Percentiles rank a stretch among this genome's conserved stretches.
Conservation (phyloP, 257 asterid species). For the Striga asiatica region DNA sequence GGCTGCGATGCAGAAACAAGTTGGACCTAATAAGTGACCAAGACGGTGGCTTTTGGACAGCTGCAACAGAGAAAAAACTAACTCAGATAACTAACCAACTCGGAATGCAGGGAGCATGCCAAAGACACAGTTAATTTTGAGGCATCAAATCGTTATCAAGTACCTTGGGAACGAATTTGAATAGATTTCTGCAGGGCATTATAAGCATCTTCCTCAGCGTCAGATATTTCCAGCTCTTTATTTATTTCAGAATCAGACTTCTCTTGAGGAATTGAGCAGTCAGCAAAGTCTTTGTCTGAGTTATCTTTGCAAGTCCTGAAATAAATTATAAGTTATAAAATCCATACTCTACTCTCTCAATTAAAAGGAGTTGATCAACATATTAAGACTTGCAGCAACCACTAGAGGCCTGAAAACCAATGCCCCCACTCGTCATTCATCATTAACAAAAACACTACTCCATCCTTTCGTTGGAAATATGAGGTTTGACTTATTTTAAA, state of each 20-base stretch:
- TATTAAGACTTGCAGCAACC: background rate
- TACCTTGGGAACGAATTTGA: slow-evolving; percentile 38
- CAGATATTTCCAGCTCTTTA: slow-evolving; percentile 75
- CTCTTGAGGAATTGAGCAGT: slow-evolving; percentile 88
- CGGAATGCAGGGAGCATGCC: slow-evolving; percentile 8
- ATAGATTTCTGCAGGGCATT: slow-evolving; percentile 28
- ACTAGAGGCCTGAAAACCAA: slow-evolving; percentile 5
- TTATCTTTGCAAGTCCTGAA: slow-evolving; percentile 84
- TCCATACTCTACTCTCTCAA: slow-evolving; percentile 6
- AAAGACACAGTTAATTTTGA: slow-evolving; percentile 1
- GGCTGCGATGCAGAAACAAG: slow-evolving; percentile 62
- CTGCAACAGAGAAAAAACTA: slow-evolving; percentile 31
- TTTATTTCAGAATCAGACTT: slow-evolving; percentile 78
- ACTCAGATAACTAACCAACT: slow-evolving; percentile 12
- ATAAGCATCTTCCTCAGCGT: slow-evolving; percentile 59
- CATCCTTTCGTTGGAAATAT: no score
- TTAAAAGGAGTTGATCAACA: slow-evolving; percentile 7
- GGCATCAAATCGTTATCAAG: slow-evolving; percentile 14
- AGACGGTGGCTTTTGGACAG: slow-evolving; percentile 38
- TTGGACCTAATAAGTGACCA: slow-evolving; percentile 74
- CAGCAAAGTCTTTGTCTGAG: slow-evolving; percentile 50
- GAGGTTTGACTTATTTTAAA: no score
- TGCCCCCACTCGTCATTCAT: slow-evolving; percentile 11
- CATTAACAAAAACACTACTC: slow-evolving; percentile 1
- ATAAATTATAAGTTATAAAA: slow-evolving; percentile 13